phyloP scores from a whole-genome alignment of 148 eudicot species.

The Salicornia ramosissima region DNA sequence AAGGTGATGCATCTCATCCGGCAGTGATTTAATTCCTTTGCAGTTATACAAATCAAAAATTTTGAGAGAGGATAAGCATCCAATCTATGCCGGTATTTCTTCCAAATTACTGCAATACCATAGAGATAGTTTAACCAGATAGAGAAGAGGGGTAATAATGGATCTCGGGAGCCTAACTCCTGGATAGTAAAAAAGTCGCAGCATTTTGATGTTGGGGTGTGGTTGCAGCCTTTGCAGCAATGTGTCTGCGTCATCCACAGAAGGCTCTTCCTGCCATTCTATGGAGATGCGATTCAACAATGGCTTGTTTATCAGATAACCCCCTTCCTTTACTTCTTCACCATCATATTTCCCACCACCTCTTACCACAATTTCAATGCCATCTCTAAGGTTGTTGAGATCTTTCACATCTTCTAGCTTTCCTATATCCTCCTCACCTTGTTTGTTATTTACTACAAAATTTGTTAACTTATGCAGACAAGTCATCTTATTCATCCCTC shows the following conservation, averaged over 20 bases:
- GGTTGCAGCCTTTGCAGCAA: slow-evolving; percentile 1
- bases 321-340: not conserved
- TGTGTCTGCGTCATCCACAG: not conserved
- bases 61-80: slow-evolving; percentile 8
- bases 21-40: not conserved
- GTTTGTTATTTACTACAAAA: not conserved
- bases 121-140: not conserved
- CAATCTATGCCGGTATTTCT: slow-evolving; percentile 10
- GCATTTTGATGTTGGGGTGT: not conserved
- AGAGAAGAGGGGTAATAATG: not conserved
- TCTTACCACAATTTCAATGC: not conserved
- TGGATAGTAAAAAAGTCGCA: not conserved
- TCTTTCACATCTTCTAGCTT: not conserved
- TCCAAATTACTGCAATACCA: not conserved
- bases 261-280: not conserved
- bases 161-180: not conserved
- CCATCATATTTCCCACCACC: not conserved
- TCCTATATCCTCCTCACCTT: not conserved
- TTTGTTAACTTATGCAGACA: not conserved
- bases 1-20: slow-evolving; percentile 3
- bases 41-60: not conserved
- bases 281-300: not conserved
- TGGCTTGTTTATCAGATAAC: not conserved
- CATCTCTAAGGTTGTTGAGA: not conserved
- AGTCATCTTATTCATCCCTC: not conserved